Conservation (phyloP, 2,329 filamentous ascomycete species). For the Alternaria gansuensis region DNA sequence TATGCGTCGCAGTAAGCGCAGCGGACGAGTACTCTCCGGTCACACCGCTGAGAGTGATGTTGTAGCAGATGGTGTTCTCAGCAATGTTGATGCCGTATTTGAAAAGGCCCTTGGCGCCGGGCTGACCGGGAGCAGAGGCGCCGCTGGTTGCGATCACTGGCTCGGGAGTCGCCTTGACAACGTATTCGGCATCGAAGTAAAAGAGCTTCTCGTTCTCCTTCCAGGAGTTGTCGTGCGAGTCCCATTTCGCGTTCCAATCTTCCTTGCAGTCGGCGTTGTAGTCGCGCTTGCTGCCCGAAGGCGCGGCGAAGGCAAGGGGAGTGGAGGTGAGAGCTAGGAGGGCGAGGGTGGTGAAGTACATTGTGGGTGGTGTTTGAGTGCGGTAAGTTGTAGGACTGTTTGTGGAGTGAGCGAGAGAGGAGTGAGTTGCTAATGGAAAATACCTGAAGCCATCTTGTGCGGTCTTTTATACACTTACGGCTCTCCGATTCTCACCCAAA, state of each 20-base stretch:
- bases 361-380: conserved; percentile 15
- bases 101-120: conserved; percentile 60
- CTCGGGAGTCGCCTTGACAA: conserved; percentile 59
- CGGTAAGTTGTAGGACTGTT: background rate
- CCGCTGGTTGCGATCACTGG: conserved; percentile 59
- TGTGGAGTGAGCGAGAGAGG: background rate
- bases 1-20: conserved; percentile 64
- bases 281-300: conserved; percentile 20
- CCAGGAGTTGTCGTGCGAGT: conserved; percentile 29
- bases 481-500: conserved; percentile 13
- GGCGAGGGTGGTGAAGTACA: conserved; percentile 37
- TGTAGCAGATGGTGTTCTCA: conserved; percentile 58
- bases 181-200: conserved; percentile 61
- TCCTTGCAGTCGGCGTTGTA: conserved; percentile 34
- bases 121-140: conserved; percentile 54
- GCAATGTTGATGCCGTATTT: conserved; percentile 63
- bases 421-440: conserved; percentile 18
- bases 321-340: conserved; percentile 32
- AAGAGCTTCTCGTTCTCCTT: conserved; percentile 41
- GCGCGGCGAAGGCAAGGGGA: conserved; percentile 34
- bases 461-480: conserved; percentile 31
- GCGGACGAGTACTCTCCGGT: conserved; percentile 61
- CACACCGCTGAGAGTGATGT: conserved; percentile 62
- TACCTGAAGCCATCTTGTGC: background rate
- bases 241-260: conserved; percentile 37